Evolutionary conservation across 2,329 filamentous ascomycete genomes (phyloP).

Genomic region (Trichoderma sp.): DNA sequence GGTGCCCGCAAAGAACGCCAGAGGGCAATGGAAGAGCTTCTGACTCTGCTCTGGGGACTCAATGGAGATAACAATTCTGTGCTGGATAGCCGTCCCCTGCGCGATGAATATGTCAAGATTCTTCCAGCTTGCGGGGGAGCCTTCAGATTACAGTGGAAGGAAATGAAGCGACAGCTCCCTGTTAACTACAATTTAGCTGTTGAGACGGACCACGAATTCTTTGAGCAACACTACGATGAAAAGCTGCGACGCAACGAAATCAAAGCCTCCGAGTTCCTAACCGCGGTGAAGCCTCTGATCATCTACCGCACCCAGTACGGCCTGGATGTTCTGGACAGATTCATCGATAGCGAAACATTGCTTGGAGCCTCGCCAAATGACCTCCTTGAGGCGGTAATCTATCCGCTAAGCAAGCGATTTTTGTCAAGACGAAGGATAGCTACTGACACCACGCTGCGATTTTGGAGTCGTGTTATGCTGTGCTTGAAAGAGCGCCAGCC

Average conservation of each 20-base stretch:
- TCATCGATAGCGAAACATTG: background rate
- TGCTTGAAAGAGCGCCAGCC: background rate
- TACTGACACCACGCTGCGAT: background rate
- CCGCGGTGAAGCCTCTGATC: background rate
- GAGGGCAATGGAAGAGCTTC: background rate
- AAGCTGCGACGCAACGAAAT: background rate
- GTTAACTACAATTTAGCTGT: background rate
- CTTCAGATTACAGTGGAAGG: background rate
- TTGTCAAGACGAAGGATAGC: background rate
- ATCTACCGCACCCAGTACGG: background rate
- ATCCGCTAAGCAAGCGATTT: constrained; percentile 5
- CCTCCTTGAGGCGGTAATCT: background rate
- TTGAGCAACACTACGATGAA: background rate
- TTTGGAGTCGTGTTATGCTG: background rate
- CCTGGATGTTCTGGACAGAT: background rate
- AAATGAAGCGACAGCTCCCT: background rate
- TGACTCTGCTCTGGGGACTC: constrained; percentile 1
- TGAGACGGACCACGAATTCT: constrained; percentile 1
- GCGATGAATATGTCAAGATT: background rate
- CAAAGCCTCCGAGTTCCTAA: background rate
- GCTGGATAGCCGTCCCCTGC: background rate
- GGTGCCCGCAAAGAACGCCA: background rate
- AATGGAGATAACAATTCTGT: background rate
- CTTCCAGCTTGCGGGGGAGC: constrained; percentile 1
- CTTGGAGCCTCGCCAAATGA: background rate